phyloP scores from a whole-genome alignment of 345 rosid species.

The Populus deltoides region DNA sequence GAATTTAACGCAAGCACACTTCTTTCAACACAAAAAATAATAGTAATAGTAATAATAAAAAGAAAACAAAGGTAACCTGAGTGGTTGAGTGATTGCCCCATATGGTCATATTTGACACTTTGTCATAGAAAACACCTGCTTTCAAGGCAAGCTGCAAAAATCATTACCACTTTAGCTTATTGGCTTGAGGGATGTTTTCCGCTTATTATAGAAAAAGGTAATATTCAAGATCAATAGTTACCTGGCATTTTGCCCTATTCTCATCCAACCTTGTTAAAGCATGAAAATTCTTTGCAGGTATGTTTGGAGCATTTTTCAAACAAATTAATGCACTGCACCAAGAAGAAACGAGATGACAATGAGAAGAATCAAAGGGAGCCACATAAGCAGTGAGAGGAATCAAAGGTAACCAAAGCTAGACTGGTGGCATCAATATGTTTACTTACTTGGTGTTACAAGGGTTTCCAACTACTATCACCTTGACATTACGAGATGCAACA shows the following conservation, averaged over 20 bases:
- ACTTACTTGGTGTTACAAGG: slow-evolving; percentile 99
- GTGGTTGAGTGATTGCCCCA: slow-evolving; percentile 99
- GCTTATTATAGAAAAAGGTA: background rate
- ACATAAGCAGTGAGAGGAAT: background rate
- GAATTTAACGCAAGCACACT: background rate
- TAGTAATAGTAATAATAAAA: background rate
- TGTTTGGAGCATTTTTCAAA: slow-evolving; percentile 88
- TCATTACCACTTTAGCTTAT: background rate
- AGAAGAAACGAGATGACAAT: slow-evolving; percentile 1
- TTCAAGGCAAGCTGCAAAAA: slow-evolving; percentile 80
- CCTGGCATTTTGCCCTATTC: slow-evolving; percentile 99
- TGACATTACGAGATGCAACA: slow-evolving; percentile 79
- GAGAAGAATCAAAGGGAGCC: background rate
- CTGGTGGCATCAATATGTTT: slow-evolving; percentile 6
- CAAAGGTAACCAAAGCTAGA: background rate
- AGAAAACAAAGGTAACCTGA: slow-evolving; percentile 52
- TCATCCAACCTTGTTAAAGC: slow-evolving; percentile 93
- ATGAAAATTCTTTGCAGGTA: slow-evolving; percentile 95
- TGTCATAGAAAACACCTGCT: slow-evolving; percentile 94
- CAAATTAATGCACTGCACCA: slow-evolving; percentile 82
- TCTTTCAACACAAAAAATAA: no score
- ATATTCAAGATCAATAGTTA: slow-evolving; percentile 18
- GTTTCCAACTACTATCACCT: slow-evolving; percentile 94
- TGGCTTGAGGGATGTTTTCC: background rate
- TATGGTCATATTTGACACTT: slow-evolving; percentile 90